Evolutionary conservation across 768 basidiomycete species (phyloP).

Genomic region (Lactarius psammicola): DNA sequence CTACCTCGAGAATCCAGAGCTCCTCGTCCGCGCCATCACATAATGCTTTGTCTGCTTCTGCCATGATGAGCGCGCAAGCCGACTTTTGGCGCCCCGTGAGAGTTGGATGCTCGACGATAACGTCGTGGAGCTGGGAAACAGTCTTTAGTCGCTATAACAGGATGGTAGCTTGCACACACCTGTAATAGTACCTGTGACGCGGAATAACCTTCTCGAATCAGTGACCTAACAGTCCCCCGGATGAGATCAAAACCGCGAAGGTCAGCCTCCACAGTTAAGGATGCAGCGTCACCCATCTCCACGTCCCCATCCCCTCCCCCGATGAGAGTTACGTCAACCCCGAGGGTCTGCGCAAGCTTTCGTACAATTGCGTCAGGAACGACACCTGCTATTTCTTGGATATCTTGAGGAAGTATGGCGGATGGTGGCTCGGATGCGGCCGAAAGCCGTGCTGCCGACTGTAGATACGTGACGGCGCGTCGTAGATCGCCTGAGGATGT

Average conservation of each 20-base stretch:
- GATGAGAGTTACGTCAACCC: conserved; percentile 55
- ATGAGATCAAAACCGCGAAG: conserved; percentile 57
- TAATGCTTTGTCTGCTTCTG: conserved; percentile 93
- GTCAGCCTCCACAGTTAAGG: conserved; percentile 32
- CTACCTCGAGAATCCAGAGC: conserved; percentile 88
- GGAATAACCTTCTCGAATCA: conserved; percentile 90
- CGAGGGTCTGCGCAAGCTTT: conserved; percentile 66
- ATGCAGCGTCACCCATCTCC: conserved; percentile 36
- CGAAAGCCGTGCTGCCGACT: conserved; percentile 89
- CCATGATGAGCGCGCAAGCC: conserved; percentile 75
- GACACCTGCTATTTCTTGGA: conserved; percentile 97
- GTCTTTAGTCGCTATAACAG: conserved; percentile 31
- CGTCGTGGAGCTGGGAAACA: conserved; percentile 75
- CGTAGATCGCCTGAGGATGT: conserved; percentile 91
- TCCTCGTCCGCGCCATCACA: conserved; percentile 98
- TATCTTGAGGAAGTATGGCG: conserved; percentile 70
- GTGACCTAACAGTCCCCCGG: conserved; percentile 64
- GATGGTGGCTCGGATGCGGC: conserved; percentile 69
- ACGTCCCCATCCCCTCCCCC: conserved; percentile 48
- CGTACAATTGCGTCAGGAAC: conserved; percentile 75
- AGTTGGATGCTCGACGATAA: conserved; percentile 79
- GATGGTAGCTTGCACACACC: conserved; percentile 46
- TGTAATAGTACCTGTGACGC: conserved; percentile 86
- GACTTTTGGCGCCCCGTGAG: conserved; percentile 81
- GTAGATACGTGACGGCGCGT: conserved; percentile 95